Conservation (phyloP, 164 flowering plant genomes). For the Vitis rupestris region DNA sequence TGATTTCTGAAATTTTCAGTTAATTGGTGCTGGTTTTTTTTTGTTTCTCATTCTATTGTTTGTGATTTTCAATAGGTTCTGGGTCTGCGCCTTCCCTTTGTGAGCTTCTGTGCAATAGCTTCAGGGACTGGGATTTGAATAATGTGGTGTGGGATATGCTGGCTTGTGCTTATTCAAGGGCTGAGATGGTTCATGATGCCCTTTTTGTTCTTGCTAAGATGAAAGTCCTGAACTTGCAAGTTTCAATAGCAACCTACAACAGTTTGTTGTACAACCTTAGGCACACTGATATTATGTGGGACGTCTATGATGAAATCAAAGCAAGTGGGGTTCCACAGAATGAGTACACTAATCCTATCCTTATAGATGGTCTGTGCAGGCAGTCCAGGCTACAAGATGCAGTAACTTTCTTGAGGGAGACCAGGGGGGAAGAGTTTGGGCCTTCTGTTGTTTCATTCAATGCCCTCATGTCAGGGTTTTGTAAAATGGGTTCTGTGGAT, state of each 20-base stretch:
- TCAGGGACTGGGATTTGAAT: constrained; percentile 45
- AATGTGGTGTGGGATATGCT: constrained; percentile 64
- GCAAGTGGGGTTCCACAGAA: constrained; percentile 28
- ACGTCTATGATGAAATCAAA: constrained; percentile 42
- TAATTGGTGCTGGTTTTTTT: background rate
- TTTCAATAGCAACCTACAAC: constrained; percentile 58
- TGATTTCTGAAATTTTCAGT: background rate
- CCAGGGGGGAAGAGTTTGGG: constrained; percentile 24
- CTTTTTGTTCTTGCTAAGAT: constrained; percentile 59
- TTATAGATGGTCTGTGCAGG: constrained; percentile 65
- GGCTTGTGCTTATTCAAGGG: constrained; percentile 54
- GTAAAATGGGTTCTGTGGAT: constrained; percentile 53
- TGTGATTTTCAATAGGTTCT: constrained; percentile 50
- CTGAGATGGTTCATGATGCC: constrained; percentile 61
- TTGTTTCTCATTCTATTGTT: constrained; percentile 15
- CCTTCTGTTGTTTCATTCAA: constrained; percentile 57
- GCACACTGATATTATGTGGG: constrained; percentile 46
- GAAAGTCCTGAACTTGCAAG: constrained; percentile 42
- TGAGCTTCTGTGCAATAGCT: constrained; percentile 43
- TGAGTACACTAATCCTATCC: constrained; percentile 45
- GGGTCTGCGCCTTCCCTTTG: constrained; percentile 60
- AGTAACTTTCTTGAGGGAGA: constrained; percentile 33
- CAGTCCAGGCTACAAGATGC: constrained; percentile 62
- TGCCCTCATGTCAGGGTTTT: constrained; percentile 59
- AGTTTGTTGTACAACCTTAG: constrained; percentile 60